Base-by-base conservation (phyloP, 495 filamentous ascomycete species). In the Tuber borchii region DNA sequence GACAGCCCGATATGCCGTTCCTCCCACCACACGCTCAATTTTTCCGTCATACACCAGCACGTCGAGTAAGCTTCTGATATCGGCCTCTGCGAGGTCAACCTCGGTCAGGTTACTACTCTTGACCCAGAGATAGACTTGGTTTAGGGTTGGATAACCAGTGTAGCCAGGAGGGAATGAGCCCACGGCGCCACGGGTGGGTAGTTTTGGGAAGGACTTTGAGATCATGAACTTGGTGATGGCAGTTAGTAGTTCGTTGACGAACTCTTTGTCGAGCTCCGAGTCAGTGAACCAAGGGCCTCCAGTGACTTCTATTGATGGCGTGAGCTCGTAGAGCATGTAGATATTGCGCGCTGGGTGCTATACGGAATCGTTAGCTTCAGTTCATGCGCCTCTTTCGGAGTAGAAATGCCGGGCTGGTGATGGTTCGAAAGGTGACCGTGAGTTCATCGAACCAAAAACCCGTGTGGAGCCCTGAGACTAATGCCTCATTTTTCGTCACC, bases 201-300 rank as follows among this genome's bases (percentile, higher is more conserved):
- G 83, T 39, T 85, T 85, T 10, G 84, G 84, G 74, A 82, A 76
- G 78, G 72, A 86, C 85, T 80, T 88, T 86, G 78, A 87, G 79
- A 73, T 89, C 75, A 98, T 90, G 72, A 89, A 91, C 74, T 89
- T 88, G 77, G 92, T 90, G 26, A 97, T 88, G 72, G 91, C 88
- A 5, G 87, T 86, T 44, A 90, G 86, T 20, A 96, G 86, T 45
- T 85, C 87, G 37, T 90, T 88, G 81, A 98, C 93, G 82, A 99
- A 94, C 70, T 91, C 90, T 51, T 91, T 89, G 83, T 99, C 95
- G 4, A 97, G 87, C 56, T 92, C 91, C 12, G 91, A 92, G 71
- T 97, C 92, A 34, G 91, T 94, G 80, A 93, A 97, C 92, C 94
- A 99, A 26, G 93, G 90, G 8, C 96, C 95, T 61, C 95, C 96